phyloP scores from a whole-genome alignment of 192 early-diverging fungal genomes.

The Endogone sp. region DNA sequence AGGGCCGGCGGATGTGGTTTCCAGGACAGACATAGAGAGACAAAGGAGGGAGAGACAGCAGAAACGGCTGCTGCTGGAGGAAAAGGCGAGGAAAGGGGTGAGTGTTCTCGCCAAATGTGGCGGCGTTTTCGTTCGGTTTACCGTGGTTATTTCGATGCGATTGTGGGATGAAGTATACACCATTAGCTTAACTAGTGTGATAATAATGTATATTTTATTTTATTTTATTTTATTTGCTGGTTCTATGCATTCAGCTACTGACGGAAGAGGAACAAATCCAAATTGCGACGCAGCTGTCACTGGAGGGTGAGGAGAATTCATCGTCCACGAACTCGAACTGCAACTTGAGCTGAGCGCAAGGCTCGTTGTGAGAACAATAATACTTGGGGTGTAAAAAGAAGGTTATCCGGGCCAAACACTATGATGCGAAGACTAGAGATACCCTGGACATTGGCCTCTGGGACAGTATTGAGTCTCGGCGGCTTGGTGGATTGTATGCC shows the following conservation, averaged over 20 bases:
- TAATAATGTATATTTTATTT: background rate
- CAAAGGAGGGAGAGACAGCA: background rate
- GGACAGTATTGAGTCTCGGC: too few species aligned
- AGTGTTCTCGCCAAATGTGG: background rate
- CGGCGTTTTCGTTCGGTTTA: background rate
- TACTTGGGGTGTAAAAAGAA: too few species aligned
- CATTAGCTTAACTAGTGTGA: too few species aligned
- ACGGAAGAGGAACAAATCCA: constrained; percentile 16
- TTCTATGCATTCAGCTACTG: background rate
- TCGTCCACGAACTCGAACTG: background rate
- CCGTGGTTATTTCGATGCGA: too few species aligned
- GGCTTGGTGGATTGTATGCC: too few species aligned
- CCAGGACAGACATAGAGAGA: background rate
- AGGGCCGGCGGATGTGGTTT: constrained; percentile 11
- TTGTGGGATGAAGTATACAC: too few species aligned
- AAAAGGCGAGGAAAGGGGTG: constrained; percentile 3
- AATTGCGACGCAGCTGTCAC: constrained; percentile 9
- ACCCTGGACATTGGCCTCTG: too few species aligned
- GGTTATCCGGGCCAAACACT: too few species aligned
- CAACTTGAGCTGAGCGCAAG: background rate
- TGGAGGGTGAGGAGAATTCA: constrained; percentile 2
- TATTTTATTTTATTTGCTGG: too few species aligned
- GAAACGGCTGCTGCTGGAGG: constrained; percentile 16
- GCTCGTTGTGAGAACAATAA: too few species aligned
- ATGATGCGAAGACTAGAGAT: too few species aligned